Evolutionary conservation across 1,284 basidiomycete species (phyloP).

Genomic region (Ceratobasidium sp.): DNA sequence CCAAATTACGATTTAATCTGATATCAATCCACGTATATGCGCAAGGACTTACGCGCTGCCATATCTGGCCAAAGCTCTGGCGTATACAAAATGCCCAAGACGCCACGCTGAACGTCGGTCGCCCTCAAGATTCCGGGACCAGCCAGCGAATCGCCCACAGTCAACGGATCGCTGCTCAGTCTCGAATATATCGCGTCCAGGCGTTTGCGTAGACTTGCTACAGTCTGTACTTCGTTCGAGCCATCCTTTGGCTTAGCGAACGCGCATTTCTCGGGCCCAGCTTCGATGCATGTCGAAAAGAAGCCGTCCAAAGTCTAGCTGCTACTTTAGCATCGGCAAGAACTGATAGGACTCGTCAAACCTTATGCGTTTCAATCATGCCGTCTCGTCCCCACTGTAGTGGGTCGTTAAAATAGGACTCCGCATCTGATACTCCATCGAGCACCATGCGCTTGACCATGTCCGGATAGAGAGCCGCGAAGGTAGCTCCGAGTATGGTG

Average conservation of each 20-base stretch:
- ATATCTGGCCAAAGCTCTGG: neutral
- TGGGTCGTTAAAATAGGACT: slow-evolving; percentile 42
- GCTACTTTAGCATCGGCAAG: neutral
- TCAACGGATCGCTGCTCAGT: neutral
- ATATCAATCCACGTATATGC: neutral
- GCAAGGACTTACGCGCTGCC: neutral
- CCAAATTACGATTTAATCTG: neutral
- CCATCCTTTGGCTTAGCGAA: neutral
- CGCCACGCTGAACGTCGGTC: neutral
- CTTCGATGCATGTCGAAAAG: slow-evolving; percentile 19
- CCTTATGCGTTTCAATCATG: slow-evolving; percentile 42
- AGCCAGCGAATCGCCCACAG: neutral
- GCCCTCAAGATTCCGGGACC: slow-evolving; percentile 19
- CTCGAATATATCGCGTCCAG: neutral
- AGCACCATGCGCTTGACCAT: slow-evolving; percentile 44
- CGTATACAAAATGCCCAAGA: neutral
- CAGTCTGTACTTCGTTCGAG: neutral
- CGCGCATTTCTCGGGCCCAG: neutral
- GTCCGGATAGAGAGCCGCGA: slow-evolving; percentile 38
- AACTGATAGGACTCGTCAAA: neutral
- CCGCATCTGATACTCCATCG: slow-evolving; percentile 41
- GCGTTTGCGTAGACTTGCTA: slow-evolving; percentile 13
- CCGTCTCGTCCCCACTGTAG: slow-evolving; percentile 41
- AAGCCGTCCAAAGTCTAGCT: slow-evolving; percentile 19
- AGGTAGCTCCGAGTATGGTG: slow-evolving; percentile 44